Base-by-base conservation (phyloP, 148 eudicot genomes). In the Silene latifolia region DNA sequence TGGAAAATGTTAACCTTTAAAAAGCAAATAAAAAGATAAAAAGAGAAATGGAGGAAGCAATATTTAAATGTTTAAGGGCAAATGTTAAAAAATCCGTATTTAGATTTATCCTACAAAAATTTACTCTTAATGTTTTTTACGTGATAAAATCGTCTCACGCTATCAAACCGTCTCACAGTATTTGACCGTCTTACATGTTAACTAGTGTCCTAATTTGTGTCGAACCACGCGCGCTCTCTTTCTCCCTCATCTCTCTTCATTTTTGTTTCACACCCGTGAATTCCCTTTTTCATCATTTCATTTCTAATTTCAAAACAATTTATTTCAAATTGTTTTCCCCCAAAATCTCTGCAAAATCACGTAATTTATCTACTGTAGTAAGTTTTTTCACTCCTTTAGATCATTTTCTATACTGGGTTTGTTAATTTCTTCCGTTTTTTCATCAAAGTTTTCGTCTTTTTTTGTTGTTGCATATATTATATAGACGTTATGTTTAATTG, bases 341-440 rank as follows among this genome's bases (percentile, higher is more conserved):
- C n/a, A 21, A 51, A 74, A 13, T 19, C 32, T 53, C 35, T 67
- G 7, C 17, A 15, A 18, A 62, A 8, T 0, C 4, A 61, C 20
- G 9, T 35, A 17, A 46, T n/a, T 44, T 46, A 1, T 9, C 19
- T 17, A 15, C 44, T 35, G 35, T 25, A 29, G 8, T 14, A 56
- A 56, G 60, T 58, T 63, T 56, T 61, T 74, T 79, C 77, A 75
- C 82, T 75, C 24, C 53, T 74, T 75, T 60, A 87, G 86, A 85
- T 87, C 90, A 73, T 67, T 24, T 57, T 75, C 64, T 70, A 21
- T 77, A 25, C 76, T 72, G 76, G 71, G 73, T 71, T 23, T 68
- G 81, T 53, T 20, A 12, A 11, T 54, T 44, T 51, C 17, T 77
- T 14, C 4, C n/a, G 0, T 24, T 21, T 13, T 24, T 7, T 23